A percentile compares a stretch with the other conserved stretches of the same genome.
Conservation (phyloP, 2,329 filamentous ascomycete genomes). For the Cladophialophora yegresii region DNA sequence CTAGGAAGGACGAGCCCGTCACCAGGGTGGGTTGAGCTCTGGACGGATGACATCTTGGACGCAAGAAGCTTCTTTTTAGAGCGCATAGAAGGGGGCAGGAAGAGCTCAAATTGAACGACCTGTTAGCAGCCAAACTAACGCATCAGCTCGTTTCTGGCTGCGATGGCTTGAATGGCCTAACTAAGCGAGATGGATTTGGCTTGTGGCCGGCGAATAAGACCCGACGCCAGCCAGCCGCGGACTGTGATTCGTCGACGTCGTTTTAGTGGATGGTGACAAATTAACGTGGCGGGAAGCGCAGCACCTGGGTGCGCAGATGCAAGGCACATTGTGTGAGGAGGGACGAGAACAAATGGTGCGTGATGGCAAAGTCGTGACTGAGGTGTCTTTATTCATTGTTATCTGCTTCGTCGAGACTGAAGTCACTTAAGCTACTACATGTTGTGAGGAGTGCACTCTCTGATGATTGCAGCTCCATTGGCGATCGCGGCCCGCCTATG, state of each 20-base stretch:
- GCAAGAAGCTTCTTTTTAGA: not conserved
- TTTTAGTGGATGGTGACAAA: not conserved
- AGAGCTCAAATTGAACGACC: slow-evolving; percentile 1
- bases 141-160: not conserved
- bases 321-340: not conserved
- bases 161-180: not conserved
- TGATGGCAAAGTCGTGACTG: not conserved
- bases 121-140: not conserved
- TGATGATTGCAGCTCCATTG: not conserved
- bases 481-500: not conserved
- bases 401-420: not conserved
- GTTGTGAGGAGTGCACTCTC: not conserved
- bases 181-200: not conserved
- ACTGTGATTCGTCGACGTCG: not conserved
- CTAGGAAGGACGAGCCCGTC: not conserved
- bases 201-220: not conserved
- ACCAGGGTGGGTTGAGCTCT: not conserved
- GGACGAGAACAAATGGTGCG: not conserved
- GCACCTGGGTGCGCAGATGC: too few relatives aligned
- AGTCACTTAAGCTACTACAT: not conserved
- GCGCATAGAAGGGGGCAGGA: slow-evolving; percentile 1
- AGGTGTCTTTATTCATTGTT: not conserved
- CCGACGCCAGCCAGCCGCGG: too few relatives aligned
- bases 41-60: not conserved
- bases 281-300: not conserved